A percentile compares a stretch with the other conserved stretches of the same genome.
Conservation (phyloP, 805 yeast species). For the Cyberlindnera suaveolens region DNA sequence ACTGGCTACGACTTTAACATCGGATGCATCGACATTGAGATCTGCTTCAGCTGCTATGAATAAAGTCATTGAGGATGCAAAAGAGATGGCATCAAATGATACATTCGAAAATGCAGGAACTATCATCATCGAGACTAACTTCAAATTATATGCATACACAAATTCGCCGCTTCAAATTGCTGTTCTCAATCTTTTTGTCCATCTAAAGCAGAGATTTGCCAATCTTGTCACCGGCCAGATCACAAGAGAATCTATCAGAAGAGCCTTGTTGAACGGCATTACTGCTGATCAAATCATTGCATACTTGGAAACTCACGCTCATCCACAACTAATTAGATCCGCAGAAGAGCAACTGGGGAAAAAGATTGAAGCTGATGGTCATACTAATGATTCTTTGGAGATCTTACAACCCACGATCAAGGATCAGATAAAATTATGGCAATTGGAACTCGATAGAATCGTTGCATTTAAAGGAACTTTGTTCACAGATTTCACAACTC, state of each 20-base stretch:
- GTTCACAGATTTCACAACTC: constrained; percentile 77
- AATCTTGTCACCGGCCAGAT: constrained; percentile 92
- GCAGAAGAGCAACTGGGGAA: constrained; percentile 67
- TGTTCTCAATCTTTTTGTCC: constrained; percentile 81
- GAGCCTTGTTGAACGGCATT: constrained; percentile 81
- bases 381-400: constrained; percentile 46
- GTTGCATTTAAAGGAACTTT: constrained; percentile 81
- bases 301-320: constrained; percentile 87
- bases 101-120: constrained; percentile 47
- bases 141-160: constrained; percentile 87
- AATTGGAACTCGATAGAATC: constrained; percentile 88
- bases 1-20: constrained; percentile 81
- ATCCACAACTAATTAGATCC: constrained; percentile 75
- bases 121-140: constrained; percentile 87
- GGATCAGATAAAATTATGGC: constrained; percentile 95
- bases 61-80: constrained; percentile 44
- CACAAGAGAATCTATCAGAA: constrained; percentile 85
- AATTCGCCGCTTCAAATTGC: constrained; percentile 94
- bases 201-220: constrained; percentile 74
- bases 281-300: constrained; percentile 92
- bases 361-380: constrained; percentile 51
- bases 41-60: constrained; percentile 74
- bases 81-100: constrained; percentile 12
- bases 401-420: constrained; percentile 92
- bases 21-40: constrained; percentile 68